Base-by-base conservation (phyloP, 2,329 filamentous ascomycete genomes). In the Fusarium metavorans region DNA sequence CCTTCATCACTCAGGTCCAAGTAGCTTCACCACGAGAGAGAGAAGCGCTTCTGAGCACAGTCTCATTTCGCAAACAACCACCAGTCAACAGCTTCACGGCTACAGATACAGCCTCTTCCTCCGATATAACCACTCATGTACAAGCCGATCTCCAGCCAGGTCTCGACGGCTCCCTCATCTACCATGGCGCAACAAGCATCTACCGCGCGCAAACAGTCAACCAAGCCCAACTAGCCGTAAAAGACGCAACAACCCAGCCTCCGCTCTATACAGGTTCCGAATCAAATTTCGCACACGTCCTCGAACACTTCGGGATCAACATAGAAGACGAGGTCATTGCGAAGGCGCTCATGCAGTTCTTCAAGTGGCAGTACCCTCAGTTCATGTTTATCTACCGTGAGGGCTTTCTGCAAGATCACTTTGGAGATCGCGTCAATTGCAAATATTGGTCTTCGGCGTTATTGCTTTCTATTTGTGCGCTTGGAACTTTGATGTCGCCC, bases 361-460 rank as follows among this genome's bases (percentile, higher is more conserved):
- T 81, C 66, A 73, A 67, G n/a, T 79, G 74, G 72, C 79, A 81
- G 56, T 81, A 80, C 32, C 77, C 79, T 6, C 74, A 81, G n/a
- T 80, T 80, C 70, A 80, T 80, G 76, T 81, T 81, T 50, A 76
- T 81, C 3, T 81, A 81, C 32, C 76, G 79, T 0, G 79, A 80
- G 25, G 78, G 76, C 0, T 80, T 81, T n/a, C 62, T 81, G 2
- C 56, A 61, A 10, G 78, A 79, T n/a, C 75, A 81, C 27, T 76
- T 77, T 27, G 67, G 72, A 7, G 60, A 72, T 20, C 59, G 68
- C 0, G 39, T 60, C 1, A 43, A 52, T 9, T 72, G 77, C 25
- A 81, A 77, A 50, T 80, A 80, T n/a, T 81, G 79, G 79, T 81
- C 79, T 1, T 66, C 68, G 2, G 66, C 77, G 0, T 34, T 81